Percentiles rank a stretch among this genome's conserved stretches.
Evolutionary conservation across 257 asterid genomes (phyloP).

Genomic region (Gardenia jasminoides): DNA sequence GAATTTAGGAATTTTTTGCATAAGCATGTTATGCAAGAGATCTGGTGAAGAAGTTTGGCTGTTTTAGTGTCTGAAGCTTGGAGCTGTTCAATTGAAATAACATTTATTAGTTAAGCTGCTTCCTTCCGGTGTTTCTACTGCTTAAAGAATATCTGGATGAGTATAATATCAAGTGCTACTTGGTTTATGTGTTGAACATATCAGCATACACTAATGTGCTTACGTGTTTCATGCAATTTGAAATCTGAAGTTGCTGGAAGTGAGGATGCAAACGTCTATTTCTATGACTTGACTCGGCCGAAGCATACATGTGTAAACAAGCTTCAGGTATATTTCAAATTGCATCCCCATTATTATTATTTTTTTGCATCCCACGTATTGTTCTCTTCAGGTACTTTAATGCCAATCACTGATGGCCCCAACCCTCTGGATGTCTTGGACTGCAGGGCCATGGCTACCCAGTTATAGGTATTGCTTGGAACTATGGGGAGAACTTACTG

Average conservation of each 20-base stretch:
- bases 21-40: neutral
- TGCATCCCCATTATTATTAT: neutral
- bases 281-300: slow-evolving; percentile 90
- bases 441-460: slow-evolving; percentile 93
- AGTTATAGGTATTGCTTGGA: slow-evolving; percentile 94
- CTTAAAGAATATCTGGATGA: neutral
- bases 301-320: slow-evolving; percentile 91
- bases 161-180: neutral
- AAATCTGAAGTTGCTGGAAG: slow-evolving; percentile 86
- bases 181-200: neutral
- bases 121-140: neutral
- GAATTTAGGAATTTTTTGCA: neutral
- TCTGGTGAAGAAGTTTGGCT: neutral
- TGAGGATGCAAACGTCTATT: slow-evolving; percentile 91
- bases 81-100: neutral
- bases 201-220: slow-evolving; percentile 16
- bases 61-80: neutral
- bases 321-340: slow-evolving; percentile 61
- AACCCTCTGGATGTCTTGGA: slow-evolving; percentile 12
- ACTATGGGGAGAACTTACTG: slow-evolving; percentile 85
- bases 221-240: slow-evolving; percentile 17
- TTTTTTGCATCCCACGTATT: neutral
- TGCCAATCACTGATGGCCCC: neutral
- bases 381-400: neutral
- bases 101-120: neutral